Evolutionary conservation across 1,284 basidiomycete species (phyloP), one percentile per base, ranked within the genome.

Genomic region (Kwoniella shivajii): DNA sequence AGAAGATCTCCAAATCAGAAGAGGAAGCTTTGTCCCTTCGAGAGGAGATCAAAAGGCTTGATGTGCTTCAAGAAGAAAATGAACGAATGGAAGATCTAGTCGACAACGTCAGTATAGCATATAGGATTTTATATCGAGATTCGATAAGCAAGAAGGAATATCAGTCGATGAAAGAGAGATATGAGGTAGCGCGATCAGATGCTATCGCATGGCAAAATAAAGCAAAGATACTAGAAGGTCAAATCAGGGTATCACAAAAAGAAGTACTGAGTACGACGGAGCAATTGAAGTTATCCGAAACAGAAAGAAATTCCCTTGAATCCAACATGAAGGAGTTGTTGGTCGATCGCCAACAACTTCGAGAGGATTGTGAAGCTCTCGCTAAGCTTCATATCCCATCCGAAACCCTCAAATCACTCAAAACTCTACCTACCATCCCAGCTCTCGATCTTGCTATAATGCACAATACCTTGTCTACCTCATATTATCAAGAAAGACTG

Each of bases 11-110:
- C 9, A n/a, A 30, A 26, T 31, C 50, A 24, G 24, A 56, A 26
- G 14, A 53, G 11, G 52, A 58, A 26, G 20, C 55, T 6, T 11
- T 20, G 16, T n/a, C 6, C 16, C 16, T 56, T 14, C 7, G 41
- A 43, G 52, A 47, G 34, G 27, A 53, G 30, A 30, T 50, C n/a
- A 41, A 44, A 16, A 90, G 90, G 74, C 83, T 93, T 57, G 83
- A 84, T 53, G 88, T 89, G 62, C 88, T 92, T 76, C 90, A 90
- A 5, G 90, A 92, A 68, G 63, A 59, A 31, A 54, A 60, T 14
- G 57, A 57, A 3, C 31, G 49, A 1, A 27, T 66, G 16, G 43
- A 59, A 20, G 30, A 45, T 6, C 36, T 54, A 36, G 22, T 67
- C 6, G 33, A 47, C 11, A 43, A 41, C 24, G n/a, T 38, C 2